Percentiles rank a stretch among this genome's conserved stretches.
Conservation (phyloP, 805 yeast genomes). For the Starmera dryadoides region DNA sequence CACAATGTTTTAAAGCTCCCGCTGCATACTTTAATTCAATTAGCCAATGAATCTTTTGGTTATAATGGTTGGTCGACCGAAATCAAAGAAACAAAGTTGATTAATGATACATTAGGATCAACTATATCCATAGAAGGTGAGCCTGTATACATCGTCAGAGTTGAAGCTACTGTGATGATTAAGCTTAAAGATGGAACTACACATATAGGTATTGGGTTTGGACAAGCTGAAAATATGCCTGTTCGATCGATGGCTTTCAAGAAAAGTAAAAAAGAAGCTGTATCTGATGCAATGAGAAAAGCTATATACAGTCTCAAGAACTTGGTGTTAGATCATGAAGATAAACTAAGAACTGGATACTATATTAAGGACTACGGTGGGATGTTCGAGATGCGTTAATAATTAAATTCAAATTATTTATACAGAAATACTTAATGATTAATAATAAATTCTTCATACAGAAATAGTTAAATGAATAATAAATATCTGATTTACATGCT, state of each 20-base stretch:
- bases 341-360: constrained; percentile 23
- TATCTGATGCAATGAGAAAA: constrained; percentile 77
- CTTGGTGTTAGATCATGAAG: constrained; percentile 33
- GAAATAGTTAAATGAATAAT: too few relatives aligned
- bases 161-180: constrained; percentile 49
- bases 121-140: too few relatives aligned
- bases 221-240: constrained; percentile 56
- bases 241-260: constrained; percentile 66
- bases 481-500: neutral
- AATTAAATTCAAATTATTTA: too few relatives aligned
- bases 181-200: constrained; percentile 75
- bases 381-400: too few relatives aligned
- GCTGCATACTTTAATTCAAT: constrained; percentile 24
- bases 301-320: constrained; percentile 76
- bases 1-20: constrained; percentile 17
- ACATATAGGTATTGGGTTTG: constrained; percentile 74
- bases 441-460: too few relatives aligned
- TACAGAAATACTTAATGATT: too few relatives aligned
- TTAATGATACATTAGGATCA: constrained; percentile 9
- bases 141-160: constrained; percentile 18
- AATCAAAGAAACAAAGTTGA: constrained; percentile 20
- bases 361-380: constrained; percentile 17
- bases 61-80: constrained; percentile 51
- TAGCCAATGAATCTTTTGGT: constrained; percentile 49
- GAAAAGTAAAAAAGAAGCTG: constrained; percentile 78